These are phyloP conservation scores for Claviceps sp. DNA, from an alignment of 2,329 filamentous ascomycete genomes.

Conservation along the genomic window DNA sequence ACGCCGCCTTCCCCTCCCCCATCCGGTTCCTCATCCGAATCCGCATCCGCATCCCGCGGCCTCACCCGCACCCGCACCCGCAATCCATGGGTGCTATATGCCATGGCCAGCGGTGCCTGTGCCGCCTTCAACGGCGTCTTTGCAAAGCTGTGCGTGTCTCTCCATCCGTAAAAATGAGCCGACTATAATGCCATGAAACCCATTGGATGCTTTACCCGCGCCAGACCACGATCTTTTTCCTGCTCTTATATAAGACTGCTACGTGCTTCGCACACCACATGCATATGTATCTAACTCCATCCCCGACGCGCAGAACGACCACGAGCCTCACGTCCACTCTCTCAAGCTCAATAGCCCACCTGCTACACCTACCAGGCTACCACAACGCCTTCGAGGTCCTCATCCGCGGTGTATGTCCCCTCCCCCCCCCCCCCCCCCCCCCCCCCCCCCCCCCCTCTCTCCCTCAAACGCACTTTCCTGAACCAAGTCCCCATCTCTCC, in stretches of 20 bases:
- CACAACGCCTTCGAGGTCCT: constrained; percentile 32
- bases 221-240: background rate
- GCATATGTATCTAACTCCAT: background rate
- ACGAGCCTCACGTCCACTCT: constrained; percentile 39
- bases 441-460: background rate
- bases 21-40: constrained; percentile 19
- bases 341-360: constrained; percentile 28
- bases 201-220: too few species aligned
- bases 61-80: constrained; percentile 21
- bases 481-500: background rate
- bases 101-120: constrained; percentile 61
- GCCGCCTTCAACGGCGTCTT: constrained; percentile 74
- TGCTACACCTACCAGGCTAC: constrained; percentile 28
- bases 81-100: constrained; percentile 51
- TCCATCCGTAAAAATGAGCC: too few species aligned
- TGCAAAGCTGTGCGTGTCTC: constrained; percentile 56
- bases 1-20: constrained; percentile 6
- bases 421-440: too few species aligned
- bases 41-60: constrained; percentile 11
- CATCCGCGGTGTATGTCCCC: constrained; percentile 33
- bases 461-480: background rate
- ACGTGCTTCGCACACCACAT: too few species aligned
- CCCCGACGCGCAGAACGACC: constrained; percentile 31
- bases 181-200: too few species aligned
- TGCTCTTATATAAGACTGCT: background rate